phyloP scores from a whole-genome alignment of 148 eudicot genomes.

The Suaeda aralocaspica region DNA sequence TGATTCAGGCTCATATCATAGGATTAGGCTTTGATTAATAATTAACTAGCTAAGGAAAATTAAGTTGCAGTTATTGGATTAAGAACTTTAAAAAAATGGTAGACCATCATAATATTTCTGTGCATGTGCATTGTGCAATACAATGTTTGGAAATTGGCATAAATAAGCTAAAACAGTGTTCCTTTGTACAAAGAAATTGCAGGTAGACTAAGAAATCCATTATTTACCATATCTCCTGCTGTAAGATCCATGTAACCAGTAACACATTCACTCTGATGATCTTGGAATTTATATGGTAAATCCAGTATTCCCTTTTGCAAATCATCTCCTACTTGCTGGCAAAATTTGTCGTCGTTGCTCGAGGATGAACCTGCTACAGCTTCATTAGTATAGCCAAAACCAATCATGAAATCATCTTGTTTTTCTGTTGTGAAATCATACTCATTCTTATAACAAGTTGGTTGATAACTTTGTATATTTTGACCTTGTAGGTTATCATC shows the following conservation, averaged over 20 bases:
- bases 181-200: neutral
- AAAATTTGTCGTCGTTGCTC: slow-evolving; percentile 7
- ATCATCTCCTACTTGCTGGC: slow-evolving; percentile 23
- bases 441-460: slow-evolving; percentile 4
- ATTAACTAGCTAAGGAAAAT: neutral
- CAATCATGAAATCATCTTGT: slow-evolving; percentile 16
- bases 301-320: slow-evolving; percentile 18
- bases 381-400: slow-evolving; percentile 12
- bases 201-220: slow-evolving; percentile 7
- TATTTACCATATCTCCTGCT: slow-evolving; percentile 10
- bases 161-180: neutral
- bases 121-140: no score
- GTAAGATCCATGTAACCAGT: slow-evolving; percentile 23
- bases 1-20: no score
- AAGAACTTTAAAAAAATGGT: neutral
- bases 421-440: slow-evolving; percentile 8
- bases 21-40: no score
- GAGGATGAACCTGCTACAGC: slow-evolving; percentile 19
- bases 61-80: neutral
- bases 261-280: slow-evolving; percentile 23
- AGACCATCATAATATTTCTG: neutral
- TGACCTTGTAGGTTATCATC: slow-evolving; percentile 4
- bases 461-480: neutral
- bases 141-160: no score
- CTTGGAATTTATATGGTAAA: slow-evolving; percentile 21